Conservation (phyloP, 441 rosid species). For the Erysimum cheiri region DNA sequence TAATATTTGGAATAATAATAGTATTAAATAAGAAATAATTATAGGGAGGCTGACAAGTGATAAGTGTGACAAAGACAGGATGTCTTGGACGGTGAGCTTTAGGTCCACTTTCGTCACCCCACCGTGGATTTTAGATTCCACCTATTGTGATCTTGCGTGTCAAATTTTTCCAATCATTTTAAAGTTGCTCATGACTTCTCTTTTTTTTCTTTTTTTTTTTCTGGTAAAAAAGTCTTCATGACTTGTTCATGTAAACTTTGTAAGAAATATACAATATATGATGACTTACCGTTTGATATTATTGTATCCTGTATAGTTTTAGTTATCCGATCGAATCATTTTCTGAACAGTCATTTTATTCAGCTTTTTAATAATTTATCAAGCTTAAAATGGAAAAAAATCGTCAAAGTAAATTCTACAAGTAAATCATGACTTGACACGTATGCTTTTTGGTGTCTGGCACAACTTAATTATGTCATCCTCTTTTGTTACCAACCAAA, state of each 20-base stretch:
- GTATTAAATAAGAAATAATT: not conserved
- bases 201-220: too few species aligned
- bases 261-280: not conserved
- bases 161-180: not conserved
- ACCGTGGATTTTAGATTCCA: constrained; percentile 30
- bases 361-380: not conserved
- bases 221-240: not conserved
- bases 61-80: constrained; percentile 38
- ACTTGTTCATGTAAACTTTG: not conserved
- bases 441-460: not conserved
- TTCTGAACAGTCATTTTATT: not conserved
- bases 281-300: not conserved
- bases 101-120: constrained; percentile 45
- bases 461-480: not conserved
- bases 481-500: constrained; percentile 10
- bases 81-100: constrained; percentile 45
- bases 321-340: not conserved
- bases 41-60: constrained; percentile 29
- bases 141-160: constrained; percentile 23
- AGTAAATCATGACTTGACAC: not conserved
- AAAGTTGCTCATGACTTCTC: not conserved
- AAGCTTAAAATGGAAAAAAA: not conserved
- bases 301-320: not conserved
- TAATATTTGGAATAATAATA: not conserved
- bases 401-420: not conserved